Base-by-base conservation (phyloP, 2,329 filamentous ascomycete species). In the Trichophyton mentagrophytes region DNA sequence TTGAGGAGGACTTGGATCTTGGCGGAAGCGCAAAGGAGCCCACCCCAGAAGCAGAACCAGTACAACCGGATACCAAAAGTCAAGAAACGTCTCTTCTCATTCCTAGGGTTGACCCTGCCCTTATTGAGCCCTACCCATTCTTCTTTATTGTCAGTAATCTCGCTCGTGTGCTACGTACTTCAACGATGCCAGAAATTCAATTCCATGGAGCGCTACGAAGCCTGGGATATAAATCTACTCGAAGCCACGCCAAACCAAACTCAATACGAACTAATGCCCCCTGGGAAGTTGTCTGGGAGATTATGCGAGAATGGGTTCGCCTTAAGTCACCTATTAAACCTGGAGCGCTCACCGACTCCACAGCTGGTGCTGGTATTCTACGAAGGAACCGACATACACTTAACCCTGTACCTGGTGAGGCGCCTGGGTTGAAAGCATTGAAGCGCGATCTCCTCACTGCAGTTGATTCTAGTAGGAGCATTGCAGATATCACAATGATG, bases 241-340 rank as follows among this genome's bases (percentile, higher is more conserved):
- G 92, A 68, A 95, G 89, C 67, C 93, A 99, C 73, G 90, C 90
- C 67, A 90, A 90, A 66, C 82, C 89, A 0, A 92, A 91, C 27
- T 93, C 89, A 68, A 85, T 97, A 73, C 95, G 95, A 77, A 97
- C 93, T 0, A 85, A 97, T 73, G 93, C 93, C 13, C 89, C 91
- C 0, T 99, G 90, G 90, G 79, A 79, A 3, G 85, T 89, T 0
- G 82, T 99, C 56, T 97, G 93, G 91, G 88, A 95, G 70, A 78
- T 97, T 30, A 93, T 97, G 84, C 82, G 89, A 27, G 90, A 96
- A 74, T 99, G 90, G 90, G 83, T 88, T 13, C 82, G 86, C 25
- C 90, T 95, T 70, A 88, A 86, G 68, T 80, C 83, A 0, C 90
- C 91, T 0, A 79, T 95, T 61, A 95, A 88, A 70, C 82, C 85